These are phyloP conservation scores for Suillus sp. DNA, from an alignment of 768 basidiomycete species.

Conservation along the genomic window DNA sequence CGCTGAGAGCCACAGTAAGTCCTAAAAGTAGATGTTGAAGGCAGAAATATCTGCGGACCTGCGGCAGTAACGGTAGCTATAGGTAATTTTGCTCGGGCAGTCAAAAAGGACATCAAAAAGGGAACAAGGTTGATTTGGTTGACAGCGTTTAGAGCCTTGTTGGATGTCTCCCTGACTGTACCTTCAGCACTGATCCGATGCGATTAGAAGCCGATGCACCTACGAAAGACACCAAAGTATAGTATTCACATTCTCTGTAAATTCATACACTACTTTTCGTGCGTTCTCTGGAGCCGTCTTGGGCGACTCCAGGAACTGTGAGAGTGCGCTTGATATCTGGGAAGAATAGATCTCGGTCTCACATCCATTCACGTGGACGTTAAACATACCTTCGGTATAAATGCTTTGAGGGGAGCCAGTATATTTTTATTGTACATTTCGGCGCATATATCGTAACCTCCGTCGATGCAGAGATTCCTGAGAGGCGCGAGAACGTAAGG, in stretches of 20 bases:
- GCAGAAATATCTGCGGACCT: constrained; percentile 46
- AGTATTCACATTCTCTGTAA: constrained; percentile 92
- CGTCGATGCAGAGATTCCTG: constrained; percentile 94
- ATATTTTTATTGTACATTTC: constrained; percentile 98
- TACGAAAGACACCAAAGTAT: constrained; percentile 94
- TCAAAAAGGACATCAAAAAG: constrained; percentile 90
- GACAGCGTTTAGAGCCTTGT: constrained; percentile 87
- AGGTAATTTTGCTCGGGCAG: constrained; percentile 67
- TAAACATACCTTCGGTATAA: constrained; percentile 71
- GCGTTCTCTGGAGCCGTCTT: constrained; percentile 67
- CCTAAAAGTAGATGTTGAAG: background rate
- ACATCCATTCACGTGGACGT: background rate
- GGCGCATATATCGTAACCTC: constrained; percentile 92
- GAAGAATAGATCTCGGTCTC: background rate
- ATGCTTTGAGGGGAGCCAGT: constrained; percentile 70
- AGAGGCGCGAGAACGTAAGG: background rate
- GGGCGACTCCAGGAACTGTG: constrained; percentile 64
- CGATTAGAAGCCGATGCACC: constrained; percentile 39
- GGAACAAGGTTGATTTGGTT: constrained; percentile 78
- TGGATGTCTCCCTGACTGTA: constrained; percentile 77
- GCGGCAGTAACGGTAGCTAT: constrained; percentile 75
- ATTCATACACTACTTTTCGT: constrained; percentile 78
- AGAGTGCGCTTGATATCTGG: constrained; percentile 74
- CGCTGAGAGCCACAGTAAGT: constrained; percentile 44
- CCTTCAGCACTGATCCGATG: constrained; percentile 21